These are phyloP conservation scores for Laburnicola sp. DNA, from an alignment of 2,329 filamentous ascomycete species.

Conservation along the genomic window DNA sequence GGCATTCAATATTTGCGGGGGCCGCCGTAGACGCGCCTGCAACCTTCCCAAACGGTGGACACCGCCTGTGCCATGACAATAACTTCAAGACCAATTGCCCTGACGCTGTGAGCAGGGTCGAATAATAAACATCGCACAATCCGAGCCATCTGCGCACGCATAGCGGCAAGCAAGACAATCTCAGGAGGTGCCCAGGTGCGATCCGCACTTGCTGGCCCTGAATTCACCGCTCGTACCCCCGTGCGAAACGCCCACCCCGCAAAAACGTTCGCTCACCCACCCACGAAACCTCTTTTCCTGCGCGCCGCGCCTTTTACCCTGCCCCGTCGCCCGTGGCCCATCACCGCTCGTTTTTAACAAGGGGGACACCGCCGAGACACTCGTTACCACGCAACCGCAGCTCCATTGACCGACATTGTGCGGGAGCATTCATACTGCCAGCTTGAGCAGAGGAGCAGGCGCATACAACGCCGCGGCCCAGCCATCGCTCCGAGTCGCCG, in stretches of 20 bases:
- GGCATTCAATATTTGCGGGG: slow-evolving; percentile 3
- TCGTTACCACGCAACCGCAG: slow-evolving; percentile 8
- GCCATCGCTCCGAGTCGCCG: background rate
- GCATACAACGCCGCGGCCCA: background rate
- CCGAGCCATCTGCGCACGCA: background rate
- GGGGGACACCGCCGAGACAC: slow-evolving; percentile 2
- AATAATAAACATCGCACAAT: background rate
- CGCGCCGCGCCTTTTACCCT: background rate
- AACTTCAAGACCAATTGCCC: background rate
- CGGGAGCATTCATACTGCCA: background rate
- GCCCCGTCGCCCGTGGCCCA: slow-evolving; percentile 4
- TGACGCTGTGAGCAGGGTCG: background rate
- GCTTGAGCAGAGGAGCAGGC: background rate
- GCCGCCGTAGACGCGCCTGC: background rate
- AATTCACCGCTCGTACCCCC: slow-evolving; percentile 8
- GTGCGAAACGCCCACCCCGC: slow-evolving; percentile 10
- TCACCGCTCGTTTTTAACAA: slow-evolving; percentile 8
- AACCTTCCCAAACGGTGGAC: slow-evolving; percentile 1
- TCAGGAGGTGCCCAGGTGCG: slow-evolving; percentile 4
- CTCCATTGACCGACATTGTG: background rate
- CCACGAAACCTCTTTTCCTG: background rate
- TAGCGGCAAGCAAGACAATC: background rate
- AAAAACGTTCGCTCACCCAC: background rate
- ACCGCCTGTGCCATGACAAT: background rate
- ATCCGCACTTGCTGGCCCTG: slow-evolving; percentile 2